Evolutionary conservation across 2,329 filamentous ascomycete species (phyloP).

Genomic region (Fusarium tjaetaba): DNA sequence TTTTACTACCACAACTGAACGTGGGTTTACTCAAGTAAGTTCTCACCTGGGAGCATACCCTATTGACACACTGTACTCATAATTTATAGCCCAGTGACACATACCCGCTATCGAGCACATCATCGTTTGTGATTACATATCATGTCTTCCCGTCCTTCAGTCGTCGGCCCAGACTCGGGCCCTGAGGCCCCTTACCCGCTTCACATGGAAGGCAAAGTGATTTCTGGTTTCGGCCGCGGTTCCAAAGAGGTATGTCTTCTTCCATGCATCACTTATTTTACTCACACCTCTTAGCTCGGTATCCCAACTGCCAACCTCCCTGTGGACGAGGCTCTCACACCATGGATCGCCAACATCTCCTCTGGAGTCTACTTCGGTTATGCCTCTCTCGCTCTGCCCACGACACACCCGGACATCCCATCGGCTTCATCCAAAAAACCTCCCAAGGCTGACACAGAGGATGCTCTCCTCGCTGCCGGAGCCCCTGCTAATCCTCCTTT

Average conservation of each 20-base stretch:
- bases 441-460: slow-evolving; percentile 22
- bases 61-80: not conserved
- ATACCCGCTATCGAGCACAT: not conserved
- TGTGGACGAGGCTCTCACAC: slow-evolving; percentile 69
- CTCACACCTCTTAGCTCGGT: slow-evolving; percentile 70
- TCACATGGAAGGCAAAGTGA: slow-evolving; percentile 84
- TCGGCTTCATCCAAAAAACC: slow-evolving; percentile 3
- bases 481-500: slow-evolving; percentile 41
- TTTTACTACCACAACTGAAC: not conserved
- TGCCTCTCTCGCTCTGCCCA: slow-evolving; percentile 74
- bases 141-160: slow-evolving; percentile 65
- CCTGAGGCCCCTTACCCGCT: slow-evolving; percentile 85
- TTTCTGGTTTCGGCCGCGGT: slow-evolving; percentile 92
- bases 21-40: not conserved
- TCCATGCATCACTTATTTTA: not conserved
- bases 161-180: slow-evolving; percentile 78
- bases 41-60: not conserved
- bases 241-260: slow-evolving; percentile 78
- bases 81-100: not conserved
- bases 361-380: slow-evolving; percentile 96
- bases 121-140: not conserved
- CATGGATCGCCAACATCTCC: slow-evolving; percentile 70
- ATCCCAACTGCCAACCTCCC: slow-evolving; percentile 96
- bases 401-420: slow-evolving; percentile 56
- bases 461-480: slow-evolving; percentile 16